Percentiles rank a stretch among this genome's conserved stretches.
These are phyloP conservation scores for Pterocarpus santalinus DNA, from an alignment of 306 rosid species.

Conservation along the genomic window DNA sequence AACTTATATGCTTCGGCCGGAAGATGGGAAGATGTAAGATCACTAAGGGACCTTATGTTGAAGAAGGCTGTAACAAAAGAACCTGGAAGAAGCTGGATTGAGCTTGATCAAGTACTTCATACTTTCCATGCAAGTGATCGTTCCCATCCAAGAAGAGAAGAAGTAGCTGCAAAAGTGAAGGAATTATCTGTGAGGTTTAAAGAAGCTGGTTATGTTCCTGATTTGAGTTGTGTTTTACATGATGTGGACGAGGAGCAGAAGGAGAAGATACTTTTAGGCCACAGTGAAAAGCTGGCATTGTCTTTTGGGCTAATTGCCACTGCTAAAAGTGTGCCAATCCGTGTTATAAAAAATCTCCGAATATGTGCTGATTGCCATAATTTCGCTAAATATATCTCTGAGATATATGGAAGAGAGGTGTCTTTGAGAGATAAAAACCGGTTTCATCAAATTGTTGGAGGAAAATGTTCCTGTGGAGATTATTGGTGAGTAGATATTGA, in stretches of 20 bases:
- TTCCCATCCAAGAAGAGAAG: constrained; percentile 87
- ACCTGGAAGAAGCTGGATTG: constrained; percentile 91
- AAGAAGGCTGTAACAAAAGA: constrained; percentile 72
- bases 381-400: constrained; percentile 79
- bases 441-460: constrained; percentile 79
- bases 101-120: constrained; percentile 79
- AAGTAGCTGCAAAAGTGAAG: constrained; percentile 71
- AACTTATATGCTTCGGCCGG: constrained; percentile 85
- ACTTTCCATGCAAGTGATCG: constrained; percentile 82
- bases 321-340: constrained; percentile 61
- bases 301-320: constrained; percentile 78
- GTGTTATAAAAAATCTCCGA: constrained; percentile 83
- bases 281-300: constrained; percentile 87
- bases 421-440: constrained; percentile 80
- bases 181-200: constrained; percentile 67
- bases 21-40: constrained; percentile 87
- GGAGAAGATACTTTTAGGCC: constrained; percentile 83
- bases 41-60: constrained; percentile 73
- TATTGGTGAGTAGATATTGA: constrained; percentile 68
- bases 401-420: constrained; percentile 67
- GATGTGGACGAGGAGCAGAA: constrained; percentile 95
- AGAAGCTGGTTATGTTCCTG: constrained; percentile 82
- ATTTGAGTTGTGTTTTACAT: constrained; percentile 79
- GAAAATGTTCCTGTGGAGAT: constrained; percentile 86
- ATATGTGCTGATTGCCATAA: constrained; percentile 95